Conservation (phyloP, 1,139 yeast genomes). For the Candida pseudoviswanathii region DNA sequence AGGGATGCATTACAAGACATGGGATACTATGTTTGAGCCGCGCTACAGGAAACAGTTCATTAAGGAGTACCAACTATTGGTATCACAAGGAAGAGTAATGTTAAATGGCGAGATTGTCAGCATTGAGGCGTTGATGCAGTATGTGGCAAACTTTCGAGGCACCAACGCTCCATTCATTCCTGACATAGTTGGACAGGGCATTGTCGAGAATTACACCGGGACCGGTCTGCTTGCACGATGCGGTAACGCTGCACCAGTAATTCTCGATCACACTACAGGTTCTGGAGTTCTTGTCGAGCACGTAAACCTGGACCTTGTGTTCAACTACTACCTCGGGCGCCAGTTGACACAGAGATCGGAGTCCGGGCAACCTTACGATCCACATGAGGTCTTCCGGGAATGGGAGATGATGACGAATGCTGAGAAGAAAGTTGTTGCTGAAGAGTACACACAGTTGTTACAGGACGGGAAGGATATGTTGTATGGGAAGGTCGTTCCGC, state of each 20-base stretch:
- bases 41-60: too few relatives aligned
- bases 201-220: background rate
- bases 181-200: slow-evolving; percentile 10
- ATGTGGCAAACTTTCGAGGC: too few relatives aligned
- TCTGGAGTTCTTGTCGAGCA: slow-evolving; percentile 3
- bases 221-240: too few relatives aligned
- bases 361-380: background rate
- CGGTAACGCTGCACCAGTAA: background rate
- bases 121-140: too few relatives aligned
- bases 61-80: slow-evolving; percentile 30
- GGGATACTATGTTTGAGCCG: too few relatives aligned
- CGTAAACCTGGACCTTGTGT: background rate
- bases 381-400: background rate
- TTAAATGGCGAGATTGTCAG: slow-evolving; percentile 33
- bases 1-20: too few relatives aligned
- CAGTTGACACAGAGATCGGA: too few relatives aligned
- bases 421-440: slow-evolving; percentile 27
- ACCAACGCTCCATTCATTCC: background rate
- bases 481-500: slow-evolving; percentile 32
- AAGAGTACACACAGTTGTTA: slow-evolving; percentile 31
- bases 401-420: slow-evolving; percentile 15
- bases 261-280: slow-evolving; percentile 1
- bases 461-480: slow-evolving; percentile 33
- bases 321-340: slow-evolving; percentile 9
- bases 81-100: slow-evolving; percentile 33